phyloP scores from a whole-genome alignment of 306 rosid species.

The Malus sylvestris region DNA sequence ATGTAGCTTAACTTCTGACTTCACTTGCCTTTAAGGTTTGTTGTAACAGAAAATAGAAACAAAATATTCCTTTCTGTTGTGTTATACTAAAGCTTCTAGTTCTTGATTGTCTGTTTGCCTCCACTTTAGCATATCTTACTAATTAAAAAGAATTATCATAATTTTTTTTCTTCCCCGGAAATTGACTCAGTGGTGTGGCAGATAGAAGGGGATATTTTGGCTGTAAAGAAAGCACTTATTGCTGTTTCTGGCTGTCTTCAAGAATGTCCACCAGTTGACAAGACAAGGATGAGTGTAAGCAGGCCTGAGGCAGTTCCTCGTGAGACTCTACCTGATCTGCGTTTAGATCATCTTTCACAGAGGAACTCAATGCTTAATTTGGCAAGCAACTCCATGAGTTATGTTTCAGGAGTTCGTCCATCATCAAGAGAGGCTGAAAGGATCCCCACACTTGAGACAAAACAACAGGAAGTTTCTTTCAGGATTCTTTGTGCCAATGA shows the following conservation, averaged over 20 bases:
- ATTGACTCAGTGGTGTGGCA: conserved; percentile 32
- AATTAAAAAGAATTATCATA: background rate
- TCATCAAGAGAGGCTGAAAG: conserved; percentile 51
- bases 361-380: conserved; percentile 41
- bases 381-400: conserved; percentile 48
- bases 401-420: conserved; percentile 52
- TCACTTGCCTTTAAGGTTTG: background rate
- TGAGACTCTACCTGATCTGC: conserved; percentile 36
- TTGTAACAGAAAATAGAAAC: background rate
- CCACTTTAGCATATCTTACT: background rate
- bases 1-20: background rate
- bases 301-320: conserved; percentile 51
- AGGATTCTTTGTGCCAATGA: conserved; percentile 74
- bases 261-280: conserved; percentile 48
- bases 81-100: conserved; percentile 9
- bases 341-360: conserved; percentile 41
- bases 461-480: conserved; percentile 63
- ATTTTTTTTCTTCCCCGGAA: background rate
- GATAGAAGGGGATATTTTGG: conserved; percentile 83
- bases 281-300: conserved; percentile 41
- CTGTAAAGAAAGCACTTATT: conserved; percentile 79
- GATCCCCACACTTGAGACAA: conserved; percentile 42
- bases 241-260: conserved; percentile 78
- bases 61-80: background rate
- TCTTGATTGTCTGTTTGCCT: conserved; percentile 1